Conservation (phyloP, 176 grass and related monocot species). For the Otatea glauca region DNA sequence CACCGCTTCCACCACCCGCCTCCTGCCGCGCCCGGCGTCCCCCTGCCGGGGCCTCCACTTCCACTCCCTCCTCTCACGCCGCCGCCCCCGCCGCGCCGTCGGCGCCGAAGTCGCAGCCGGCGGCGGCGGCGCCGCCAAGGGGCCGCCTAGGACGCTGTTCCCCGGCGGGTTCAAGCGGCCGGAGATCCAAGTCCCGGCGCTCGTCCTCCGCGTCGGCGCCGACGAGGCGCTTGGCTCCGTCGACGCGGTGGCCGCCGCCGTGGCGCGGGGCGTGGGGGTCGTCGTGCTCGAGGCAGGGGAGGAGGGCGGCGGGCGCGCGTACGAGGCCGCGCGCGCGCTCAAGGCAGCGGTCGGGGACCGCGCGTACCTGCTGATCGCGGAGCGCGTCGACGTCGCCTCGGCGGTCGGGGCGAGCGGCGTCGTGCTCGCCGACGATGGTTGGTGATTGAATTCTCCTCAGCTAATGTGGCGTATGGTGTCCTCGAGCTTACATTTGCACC, state of each 20-base stretch:
- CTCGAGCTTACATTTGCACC: slow-evolving; percentile 22
- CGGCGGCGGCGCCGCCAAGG: slow-evolving; percentile 36
- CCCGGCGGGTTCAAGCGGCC: slow-evolving; percentile 92
- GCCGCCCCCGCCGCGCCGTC: slow-evolving; percentile 27
- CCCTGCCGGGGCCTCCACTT: slow-evolving; percentile 27
- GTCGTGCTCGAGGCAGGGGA: slow-evolving; percentile 81
- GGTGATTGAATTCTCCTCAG: slow-evolving; percentile 27
- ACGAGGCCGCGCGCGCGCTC: slow-evolving; percentile 87
- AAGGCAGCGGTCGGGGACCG: slow-evolving; percentile 72
- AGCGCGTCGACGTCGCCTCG: slow-evolving; percentile 86
- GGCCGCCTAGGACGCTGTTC: slow-evolving; percentile 75
- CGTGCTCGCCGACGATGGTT: slow-evolving; percentile 90
- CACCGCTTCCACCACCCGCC: slow-evolving; percentile 40
- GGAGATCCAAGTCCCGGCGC: slow-evolving; percentile 77
- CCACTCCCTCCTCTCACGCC: slow-evolving; percentile 37
- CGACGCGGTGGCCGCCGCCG: slow-evolving; percentile 50
- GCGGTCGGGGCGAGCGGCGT: slow-evolving; percentile 85
- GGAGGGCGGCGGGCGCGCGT: slow-evolving; percentile 69
- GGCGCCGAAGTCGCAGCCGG: slow-evolving; percentile 20
- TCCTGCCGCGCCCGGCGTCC: slow-evolving; percentile 22
- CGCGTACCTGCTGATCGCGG: slow-evolving; percentile 81
- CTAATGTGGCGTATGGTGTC: background rate
- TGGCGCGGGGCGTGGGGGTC: slow-evolving; percentile 66
- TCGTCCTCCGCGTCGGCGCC: slow-evolving; percentile 63
- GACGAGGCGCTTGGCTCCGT: slow-evolving; percentile 57